phyloP scores from a whole-genome alignment of 2,329 filamentous ascomycete genomes.

The Aspergillus sp. region DNA sequence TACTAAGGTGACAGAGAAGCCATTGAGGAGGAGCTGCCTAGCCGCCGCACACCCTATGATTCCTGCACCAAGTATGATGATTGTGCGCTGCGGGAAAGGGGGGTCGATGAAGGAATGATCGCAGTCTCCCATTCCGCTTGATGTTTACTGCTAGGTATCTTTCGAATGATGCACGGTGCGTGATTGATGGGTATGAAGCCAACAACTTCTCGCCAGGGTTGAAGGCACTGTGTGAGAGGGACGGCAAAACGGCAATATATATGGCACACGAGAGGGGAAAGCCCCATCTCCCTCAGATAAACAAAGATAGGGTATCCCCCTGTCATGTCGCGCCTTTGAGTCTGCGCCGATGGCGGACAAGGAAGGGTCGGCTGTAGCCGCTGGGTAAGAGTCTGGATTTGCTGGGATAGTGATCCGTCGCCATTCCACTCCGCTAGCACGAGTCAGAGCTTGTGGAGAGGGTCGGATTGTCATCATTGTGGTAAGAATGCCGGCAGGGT shows the following conservation, averaged over 20 bases:
- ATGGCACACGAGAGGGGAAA: neutral
- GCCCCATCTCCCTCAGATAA: neutral
- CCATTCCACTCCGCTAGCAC: neutral
- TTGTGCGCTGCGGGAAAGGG: conserved; percentile 40
- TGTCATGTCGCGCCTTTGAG: neutral
- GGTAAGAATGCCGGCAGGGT: neutral
- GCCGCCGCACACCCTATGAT: conserved; percentile 47
- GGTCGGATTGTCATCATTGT: neutral
- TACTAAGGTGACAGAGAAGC: conserved; percentile 41
- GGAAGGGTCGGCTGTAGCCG: conserved; percentile 9
- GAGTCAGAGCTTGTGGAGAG: neutral
- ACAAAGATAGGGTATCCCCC: neutral
- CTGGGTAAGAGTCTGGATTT: neutral
- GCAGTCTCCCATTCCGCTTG: conserved; percentile 27
- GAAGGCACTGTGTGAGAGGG: neutral
- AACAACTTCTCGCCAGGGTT: neutral
- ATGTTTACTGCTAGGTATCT: neutral
- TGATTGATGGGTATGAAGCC: neutral
- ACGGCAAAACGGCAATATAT: neutral
- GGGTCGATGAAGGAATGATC: conserved; percentile 28
- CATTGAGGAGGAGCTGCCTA: conserved; percentile 39
- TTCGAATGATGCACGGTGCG: neutral
- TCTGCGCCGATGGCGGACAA: neutral
- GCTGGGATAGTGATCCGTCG: neutral
- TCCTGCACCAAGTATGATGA: conserved; percentile 44